A percentile compares a stretch with the other conserved stretches of the same genome.
Evolutionary conservation across 352 stramenopile genomes (phyloP).

Genomic region (Pseudoperonospora humuli): DNA sequence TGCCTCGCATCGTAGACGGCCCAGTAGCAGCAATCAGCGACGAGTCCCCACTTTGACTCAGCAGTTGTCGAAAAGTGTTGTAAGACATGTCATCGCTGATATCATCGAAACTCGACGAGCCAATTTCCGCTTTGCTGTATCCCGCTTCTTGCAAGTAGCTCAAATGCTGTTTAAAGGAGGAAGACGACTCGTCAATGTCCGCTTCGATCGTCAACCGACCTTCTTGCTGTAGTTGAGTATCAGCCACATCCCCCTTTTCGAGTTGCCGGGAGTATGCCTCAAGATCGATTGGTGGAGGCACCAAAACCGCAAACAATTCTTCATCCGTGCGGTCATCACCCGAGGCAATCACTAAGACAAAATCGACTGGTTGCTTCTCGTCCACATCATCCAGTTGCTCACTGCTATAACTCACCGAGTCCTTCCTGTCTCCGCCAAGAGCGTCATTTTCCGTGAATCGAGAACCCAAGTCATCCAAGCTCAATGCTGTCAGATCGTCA

Average conservation of each 20-base stretch:
- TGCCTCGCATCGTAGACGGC: constrained; percentile 5
- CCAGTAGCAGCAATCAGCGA: constrained; percentile 8
- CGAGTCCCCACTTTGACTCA: constrained; percentile 27
- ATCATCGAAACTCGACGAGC: constrained; percentile 19
- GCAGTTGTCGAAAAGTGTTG: constrained; percentile 38
- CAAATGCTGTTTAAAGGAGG: constrained; percentile 7
- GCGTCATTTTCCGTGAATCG: constrained; percentile 5
- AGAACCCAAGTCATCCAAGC: constrained; percentile 8
- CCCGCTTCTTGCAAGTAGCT: constrained; percentile 20
- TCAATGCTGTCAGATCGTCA: constrained; percentile 1
- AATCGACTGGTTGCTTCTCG: constrained; percentile 51
- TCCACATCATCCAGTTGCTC: constrained; percentile 19
- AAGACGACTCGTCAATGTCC: constrained; percentile 7
- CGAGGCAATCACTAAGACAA: constrained; percentile 77
- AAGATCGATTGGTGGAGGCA: constrained; percentile 74
- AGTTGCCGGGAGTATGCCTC: constrained; percentile 71
- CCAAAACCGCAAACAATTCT: constrained; percentile 71
- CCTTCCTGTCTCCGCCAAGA: constrained; percentile 10
- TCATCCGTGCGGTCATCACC: constrained; percentile 78
- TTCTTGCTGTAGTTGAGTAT: constrained; percentile 9
- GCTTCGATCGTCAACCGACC: not conserved
- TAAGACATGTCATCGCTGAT: constrained; percentile 31
- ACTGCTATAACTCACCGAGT: constrained; percentile 11
- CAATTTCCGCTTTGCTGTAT: constrained; percentile 12
- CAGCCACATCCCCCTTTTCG: constrained; percentile 46